phyloP scores from a whole-genome alignment of 1,139 yeast genomes.

The Candida sanyaensis region DNA sequence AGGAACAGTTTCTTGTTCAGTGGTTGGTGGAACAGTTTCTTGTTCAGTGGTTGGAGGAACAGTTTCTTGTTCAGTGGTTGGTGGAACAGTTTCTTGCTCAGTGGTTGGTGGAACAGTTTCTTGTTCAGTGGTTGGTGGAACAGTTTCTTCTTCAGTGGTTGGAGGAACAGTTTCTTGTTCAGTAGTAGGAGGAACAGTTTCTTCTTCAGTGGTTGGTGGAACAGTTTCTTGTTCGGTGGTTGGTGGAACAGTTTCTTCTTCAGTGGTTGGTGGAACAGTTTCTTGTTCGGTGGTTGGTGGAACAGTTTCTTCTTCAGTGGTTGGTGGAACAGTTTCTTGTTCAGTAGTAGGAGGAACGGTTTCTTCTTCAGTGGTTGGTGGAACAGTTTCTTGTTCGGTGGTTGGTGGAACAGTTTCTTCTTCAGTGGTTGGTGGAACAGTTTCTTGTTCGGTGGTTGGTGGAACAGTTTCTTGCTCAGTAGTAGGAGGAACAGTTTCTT shows the following conservation, averaged over 20 bases:
- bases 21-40: not conserved
- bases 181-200: too few relatives aligned
- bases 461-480: not conserved
- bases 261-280: not conserved
- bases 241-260: too few relatives aligned
- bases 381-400: slow-evolving; percentile 1
- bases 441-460: not conserved
- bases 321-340: not conserved
- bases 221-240: not conserved
- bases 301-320: slow-evolving; percentile 2
- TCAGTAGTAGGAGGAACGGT: not conserved
- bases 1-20: not conserved
- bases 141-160: not conserved
- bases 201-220: not conserved
- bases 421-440: not conserved
- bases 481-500: not conserved
- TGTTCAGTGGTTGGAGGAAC: slow-evolving; percentile 1
- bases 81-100: not conserved
- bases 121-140: not conserved
- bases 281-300: not conserved
- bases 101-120: not conserved
- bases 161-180: not conserved
- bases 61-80: not conserved
- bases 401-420: not conserved
- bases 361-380: not conserved